Evolutionary conservation across 1,284 basidiomycete genomes (phyloP).

Genomic region (Takashimella tepidaria): DNA sequence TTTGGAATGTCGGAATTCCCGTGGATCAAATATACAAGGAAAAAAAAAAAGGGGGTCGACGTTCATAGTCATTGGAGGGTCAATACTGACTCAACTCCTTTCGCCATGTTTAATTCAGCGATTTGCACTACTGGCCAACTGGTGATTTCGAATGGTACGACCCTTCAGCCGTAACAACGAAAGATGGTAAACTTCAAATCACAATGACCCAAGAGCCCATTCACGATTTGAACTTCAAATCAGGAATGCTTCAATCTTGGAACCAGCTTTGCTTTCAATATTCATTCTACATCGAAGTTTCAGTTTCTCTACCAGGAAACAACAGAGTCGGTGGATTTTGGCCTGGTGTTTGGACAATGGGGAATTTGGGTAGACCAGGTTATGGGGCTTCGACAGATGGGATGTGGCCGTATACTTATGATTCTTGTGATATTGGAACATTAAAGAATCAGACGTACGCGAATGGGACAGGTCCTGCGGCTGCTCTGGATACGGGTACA

Average conservation of each 20-base stretch:
- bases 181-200: slow-evolving; percentile 71
- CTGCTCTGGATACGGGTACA: slow-evolving; percentile 10
- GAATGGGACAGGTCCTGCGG: slow-evolving; percentile 40
- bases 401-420: slow-evolving; percentile 55
- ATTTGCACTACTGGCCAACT: slow-evolving; percentile 67
- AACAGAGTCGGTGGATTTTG: slow-evolving; percentile 54
- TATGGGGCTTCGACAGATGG: slow-evolving; percentile 70
- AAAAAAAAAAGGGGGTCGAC: too few species aligned
- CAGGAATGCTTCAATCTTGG: slow-evolving; percentile 53
- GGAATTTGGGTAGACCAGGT: slow-evolving; percentile 79
- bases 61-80: too few species aligned
- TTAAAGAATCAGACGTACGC: slow-evolving; percentile 53
- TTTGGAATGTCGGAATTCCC: too few species aligned
- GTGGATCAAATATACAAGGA: too few species aligned
- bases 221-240: slow-evolving; percentile 68
- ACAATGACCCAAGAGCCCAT: slow-evolving; percentile 62
- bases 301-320: slow-evolving; percentile 73
- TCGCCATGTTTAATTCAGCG: slow-evolving; percentile 33
- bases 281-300: slow-evolving; percentile 49
- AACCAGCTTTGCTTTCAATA: slow-evolving; percentile 82
- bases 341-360: slow-evolving; percentile 86
- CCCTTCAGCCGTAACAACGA: slow-evolving; percentile 73
- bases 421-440: slow-evolving; percentile 76
- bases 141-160: slow-evolving; percentile 72
- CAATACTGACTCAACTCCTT: too few species aligned